Evolutionary conservation across 768 basidiomycete species (phyloP).

Genomic region (Rubroboletus satanas): DNA sequence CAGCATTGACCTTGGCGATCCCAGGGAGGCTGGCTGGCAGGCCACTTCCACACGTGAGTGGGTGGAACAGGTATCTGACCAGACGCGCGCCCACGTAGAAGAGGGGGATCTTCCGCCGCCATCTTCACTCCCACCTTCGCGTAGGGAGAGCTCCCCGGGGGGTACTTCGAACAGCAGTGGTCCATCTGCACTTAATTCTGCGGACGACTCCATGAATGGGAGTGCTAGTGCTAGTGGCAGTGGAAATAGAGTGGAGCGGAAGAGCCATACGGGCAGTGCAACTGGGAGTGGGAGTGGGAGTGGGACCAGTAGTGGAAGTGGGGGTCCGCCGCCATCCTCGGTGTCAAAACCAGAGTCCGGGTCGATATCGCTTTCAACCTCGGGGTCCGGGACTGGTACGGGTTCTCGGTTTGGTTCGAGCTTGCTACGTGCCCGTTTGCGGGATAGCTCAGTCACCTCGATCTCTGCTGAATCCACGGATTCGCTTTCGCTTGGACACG

Average conservation of each 20-base stretch:
- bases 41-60: slow-evolving; percentile 40
- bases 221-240: slow-evolving; percentile 9
- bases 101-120: slow-evolving; percentile 2
- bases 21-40: slow-evolving; percentile 22
- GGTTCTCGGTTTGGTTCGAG: slow-evolving; percentile 25
- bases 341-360: slow-evolving; percentile 17
- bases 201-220: slow-evolving; percentile 21
- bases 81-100: slow-evolving; percentile 19
- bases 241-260: slow-evolving; percentile 3
- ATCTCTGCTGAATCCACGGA: slow-evolving; percentile 23
- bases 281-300: slow-evolving; percentile 14
- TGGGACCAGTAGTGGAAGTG: slow-evolving; percentile 8
- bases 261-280: slow-evolving; percentile 9
- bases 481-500: slow-evolving; percentile 9
- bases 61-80: slow-evolving; percentile 42
- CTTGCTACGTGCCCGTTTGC: slow-evolving; percentile 20
- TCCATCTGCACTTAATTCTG: slow-evolving; percentile 22
- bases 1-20: slow-evolving; percentile 15
- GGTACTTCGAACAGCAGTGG: slow-evolving; percentile 25
- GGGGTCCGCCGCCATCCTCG: slow-evolving; percentile 9
- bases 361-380: slow-evolving; percentile 26
- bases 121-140: slow-evolving; percentile 4
- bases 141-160: slow-evolving; percentile 24
- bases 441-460: slow-evolving; percentile 31
- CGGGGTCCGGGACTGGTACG: slow-evolving; percentile 21